Conservation (phyloP, 2,329 filamentous ascomycete genomes). For the Alternaria hordeiaustralica region DNA sequence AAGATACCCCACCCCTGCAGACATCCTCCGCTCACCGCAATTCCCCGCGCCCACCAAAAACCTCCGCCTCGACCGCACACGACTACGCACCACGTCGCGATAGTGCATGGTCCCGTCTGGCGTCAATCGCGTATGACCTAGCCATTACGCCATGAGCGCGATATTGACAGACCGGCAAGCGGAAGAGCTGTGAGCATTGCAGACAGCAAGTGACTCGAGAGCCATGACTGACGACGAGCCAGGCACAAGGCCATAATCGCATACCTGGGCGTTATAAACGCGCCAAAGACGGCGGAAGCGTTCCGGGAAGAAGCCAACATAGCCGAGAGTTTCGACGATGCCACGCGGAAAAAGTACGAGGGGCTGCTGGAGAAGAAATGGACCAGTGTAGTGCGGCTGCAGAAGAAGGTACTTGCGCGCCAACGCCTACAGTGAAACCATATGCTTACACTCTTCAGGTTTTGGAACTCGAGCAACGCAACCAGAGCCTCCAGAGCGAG, state of each 20-base stretch:
- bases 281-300: slow-evolving; percentile 71
- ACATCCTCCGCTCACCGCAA: slow-evolving; percentile 27
- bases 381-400: slow-evolving; percentile 91
- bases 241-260: slow-evolving; percentile 95
- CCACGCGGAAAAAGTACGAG: slow-evolving; percentile 92
- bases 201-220: neutral
- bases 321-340: slow-evolving; percentile 75
- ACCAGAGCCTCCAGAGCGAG: slow-evolving; percentile 76
- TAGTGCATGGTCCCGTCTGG: slow-evolving; percentile 41
- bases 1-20: slow-evolving; percentile 6
- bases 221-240: slow-evolving; percentile 22
- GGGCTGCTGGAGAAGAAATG: slow-evolving; percentile 96
- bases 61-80: slow-evolving; percentile 10
- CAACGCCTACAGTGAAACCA: neutral
- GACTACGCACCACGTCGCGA: slow-evolving; percentile 5
- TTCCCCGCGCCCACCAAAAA: slow-evolving; percentile 27
- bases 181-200: slow-evolving; percentile 77
- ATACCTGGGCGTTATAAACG: slow-evolving; percentile 77
- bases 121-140: slow-evolving; percentile 27
- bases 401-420: slow-evolving; percentile 77
- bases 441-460: slow-evolving; percentile 64
- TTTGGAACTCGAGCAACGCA: slow-evolving; percentile 86
- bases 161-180: slow-evolving; percentile 81
- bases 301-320: slow-evolving; percentile 80
- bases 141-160: slow-evolving; percentile 67